Base-by-base conservation (phyloP, 2,329 filamentous ascomycete species). In the Scortechinia acanthostroma region DNA sequence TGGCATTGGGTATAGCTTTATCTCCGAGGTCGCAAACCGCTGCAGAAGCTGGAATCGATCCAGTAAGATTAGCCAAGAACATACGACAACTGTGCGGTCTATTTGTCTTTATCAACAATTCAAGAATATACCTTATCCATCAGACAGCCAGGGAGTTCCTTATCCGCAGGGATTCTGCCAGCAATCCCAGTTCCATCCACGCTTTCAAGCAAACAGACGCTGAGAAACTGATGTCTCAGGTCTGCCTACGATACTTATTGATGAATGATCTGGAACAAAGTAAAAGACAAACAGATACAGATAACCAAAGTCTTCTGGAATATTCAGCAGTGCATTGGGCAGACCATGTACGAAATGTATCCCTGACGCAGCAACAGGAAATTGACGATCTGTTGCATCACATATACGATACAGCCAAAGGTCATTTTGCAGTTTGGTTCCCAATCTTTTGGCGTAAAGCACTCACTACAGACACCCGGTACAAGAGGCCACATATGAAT, bases 131-230 rank as follows among this genome's bases (percentile, higher is more conserved):
- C 44, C 47, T 58, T 19, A 50, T 59, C 22, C 57, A 58, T 43
- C 52, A 60, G 43, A 59, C 57, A 13, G 56, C 55, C 15, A 52
- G 47, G 42, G 54, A 59, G 43, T 60, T 58, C 48, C 47, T 59
- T 20, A 15, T 46, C 22, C 16, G 16, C 28, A 28, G 22, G 47
- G 43, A 1, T 46, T 13, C 17, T 23, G n/a, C 37, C 21, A 15
- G n/a, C 10, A n/a, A 30, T 10, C 25, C 25, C 25, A 30, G n/a
- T 30, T 10, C n/a, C n/a, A 10, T n/a, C 10, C n/a, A 30, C n/a
- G n/a, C n/a, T 10, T 30, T n/a, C 25, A 30, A n/a, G n/a, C 10
- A 10, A n/a, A n/a, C 10, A 14, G 21, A 48, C 13, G 42, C 30
- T n/a, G 46, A 49, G 28, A n/a, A 21, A 16, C 28, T 5, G 15